These are phyloP conservation scores for Anisodus acutangulus DNA, from an alignment of 257 asterid genomes.

Conservation along the genomic window DNA sequence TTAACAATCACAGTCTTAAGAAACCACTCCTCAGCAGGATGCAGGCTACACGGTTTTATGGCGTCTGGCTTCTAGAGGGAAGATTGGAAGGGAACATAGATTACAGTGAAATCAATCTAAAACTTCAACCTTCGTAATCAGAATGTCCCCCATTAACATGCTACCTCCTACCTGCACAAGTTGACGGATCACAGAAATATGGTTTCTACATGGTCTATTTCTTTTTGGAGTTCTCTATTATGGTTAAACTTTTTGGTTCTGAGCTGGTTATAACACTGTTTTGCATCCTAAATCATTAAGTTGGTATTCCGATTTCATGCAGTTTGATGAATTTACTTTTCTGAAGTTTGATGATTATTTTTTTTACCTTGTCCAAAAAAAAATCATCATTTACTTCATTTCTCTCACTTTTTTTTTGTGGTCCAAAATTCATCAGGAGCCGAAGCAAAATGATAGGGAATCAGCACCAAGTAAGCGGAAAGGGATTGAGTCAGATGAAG, in stretches of 20 bases:
- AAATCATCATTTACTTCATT: neutral
- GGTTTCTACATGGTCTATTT: neutral
- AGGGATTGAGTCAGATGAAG: slow-evolving; percentile 90
- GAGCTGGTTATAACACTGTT: slow-evolving; percentile 4
- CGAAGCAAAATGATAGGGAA: slow-evolving; percentile 67
- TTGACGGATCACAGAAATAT: neutral
- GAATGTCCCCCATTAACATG: neutral
- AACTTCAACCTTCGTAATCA: neutral
- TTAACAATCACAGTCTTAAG: neutral
- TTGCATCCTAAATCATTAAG: slow-evolving; percentile 10
- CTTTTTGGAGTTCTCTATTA: slow-evolving; percentile 12
- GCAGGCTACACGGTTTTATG: neutral
- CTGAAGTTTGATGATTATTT: neutral
- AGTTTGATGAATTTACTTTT: neutral
- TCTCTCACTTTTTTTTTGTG: slow-evolving; percentile 6
- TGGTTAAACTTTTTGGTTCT: neutral
- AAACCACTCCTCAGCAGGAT: neutral
- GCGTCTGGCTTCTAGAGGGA: slow-evolving; percentile 13
- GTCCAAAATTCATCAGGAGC: slow-evolving; percentile 57
- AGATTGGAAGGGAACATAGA: slow-evolving; percentile 14
- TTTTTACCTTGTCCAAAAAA: too few relatives aligned
- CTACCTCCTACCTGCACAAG: neutral
- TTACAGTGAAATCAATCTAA: neutral
- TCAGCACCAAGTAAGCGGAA: slow-evolving; percentile 73
- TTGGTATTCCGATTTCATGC: neutral